Conservation (phyloP, 345 rosid genomes). For the Toxicodendron radicans region DNA sequence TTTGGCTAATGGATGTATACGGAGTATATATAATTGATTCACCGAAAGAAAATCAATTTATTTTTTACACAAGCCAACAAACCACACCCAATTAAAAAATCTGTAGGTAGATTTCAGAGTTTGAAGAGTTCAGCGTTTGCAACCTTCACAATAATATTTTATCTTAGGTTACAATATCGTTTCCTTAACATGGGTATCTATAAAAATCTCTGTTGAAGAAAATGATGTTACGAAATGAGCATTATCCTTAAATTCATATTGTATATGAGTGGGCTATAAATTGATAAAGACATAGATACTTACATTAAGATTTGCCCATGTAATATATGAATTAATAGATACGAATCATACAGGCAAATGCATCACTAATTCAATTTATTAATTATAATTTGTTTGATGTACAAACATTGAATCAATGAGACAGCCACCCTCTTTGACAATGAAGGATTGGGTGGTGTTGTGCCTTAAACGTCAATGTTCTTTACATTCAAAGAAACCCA, state of each 20-base stretch:
- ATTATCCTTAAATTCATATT: neutral
- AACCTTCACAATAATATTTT: neutral
- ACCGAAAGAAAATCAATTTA: too few relatives aligned
- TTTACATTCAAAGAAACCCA: conserved; percentile 19
- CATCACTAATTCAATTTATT: neutral
- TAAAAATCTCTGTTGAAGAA: neutral
- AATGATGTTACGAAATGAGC: conserved; percentile 8
- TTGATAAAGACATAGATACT: conserved; percentile 7
- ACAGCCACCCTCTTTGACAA: conserved; percentile 36
- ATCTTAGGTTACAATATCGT: neutral
- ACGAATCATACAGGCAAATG: neutral
- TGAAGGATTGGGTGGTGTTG: conserved; percentile 20
- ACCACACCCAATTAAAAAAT: neutral
- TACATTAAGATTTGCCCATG: conserved; percentile 7
- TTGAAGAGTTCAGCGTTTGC: neutral
- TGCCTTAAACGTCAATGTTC: conserved; percentile 36
- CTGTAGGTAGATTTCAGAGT: neutral
- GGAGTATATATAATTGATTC: too few relatives aligned
- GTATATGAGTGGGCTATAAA: neutral
- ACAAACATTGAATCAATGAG: neutral
- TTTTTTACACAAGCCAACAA: neutral
- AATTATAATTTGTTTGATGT: neutral
- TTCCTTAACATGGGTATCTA: neutral
- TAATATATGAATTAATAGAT: neutral
- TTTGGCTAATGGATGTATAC: too few relatives aligned